A percentile compares a stretch with the other conserved stretches of the same genome.
phyloP scores from a whole-genome alignment of 768 basidiomycete species.

The Mycena polygramma region DNA sequence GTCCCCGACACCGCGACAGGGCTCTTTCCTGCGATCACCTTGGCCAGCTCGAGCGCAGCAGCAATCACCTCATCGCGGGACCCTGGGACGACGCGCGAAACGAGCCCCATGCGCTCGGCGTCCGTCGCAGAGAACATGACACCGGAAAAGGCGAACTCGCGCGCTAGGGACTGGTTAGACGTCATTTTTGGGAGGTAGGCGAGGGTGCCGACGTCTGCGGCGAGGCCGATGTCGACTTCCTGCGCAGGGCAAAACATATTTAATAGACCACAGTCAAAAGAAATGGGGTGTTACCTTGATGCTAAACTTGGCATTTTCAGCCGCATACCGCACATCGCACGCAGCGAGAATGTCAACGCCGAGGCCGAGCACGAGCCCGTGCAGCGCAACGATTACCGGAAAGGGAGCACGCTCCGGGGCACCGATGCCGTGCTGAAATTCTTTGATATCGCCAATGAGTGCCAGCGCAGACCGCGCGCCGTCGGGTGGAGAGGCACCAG shows the following conservation, averaged over 20 bases:
- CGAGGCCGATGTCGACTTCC: constrained; percentile 91
- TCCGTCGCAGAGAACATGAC: constrained; percentile 77
- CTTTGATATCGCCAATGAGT: constrained; percentile 50
- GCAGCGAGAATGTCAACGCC: constrained; percentile 69
- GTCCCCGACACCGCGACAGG: constrained; percentile 84
- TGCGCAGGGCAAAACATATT: constrained; percentile 40
- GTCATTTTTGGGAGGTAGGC: constrained; percentile 84
- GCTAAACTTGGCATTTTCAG: constrained; percentile 60
- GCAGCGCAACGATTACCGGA: constrained; percentile 75
- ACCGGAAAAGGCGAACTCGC: constrained; percentile 84
- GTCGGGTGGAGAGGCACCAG: constrained; percentile 42
- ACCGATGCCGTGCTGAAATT: constrained; percentile 69
- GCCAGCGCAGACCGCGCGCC: constrained; percentile 54
- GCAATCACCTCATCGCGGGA: constrained; percentile 73
- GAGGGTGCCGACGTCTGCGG: constrained; percentile 90
- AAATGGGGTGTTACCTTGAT: constrained; percentile 60
- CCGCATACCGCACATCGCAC: constrained; percentile 72
- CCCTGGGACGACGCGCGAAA: constrained; percentile 80
- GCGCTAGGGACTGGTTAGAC: constrained; percentile 78
- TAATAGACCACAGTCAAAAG: not conserved
- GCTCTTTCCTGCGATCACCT: constrained; percentile 77
- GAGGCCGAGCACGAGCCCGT: constrained; percentile 69
- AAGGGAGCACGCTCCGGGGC: constrained; percentile 65
- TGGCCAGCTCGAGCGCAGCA: constrained; percentile 76
- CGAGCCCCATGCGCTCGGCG: constrained; percentile 77